These are phyloP conservation scores for Plasmodium coatneyi DNA, from an alignment of 169 alveolate genomes.

Conservation along the genomic window DNA sequence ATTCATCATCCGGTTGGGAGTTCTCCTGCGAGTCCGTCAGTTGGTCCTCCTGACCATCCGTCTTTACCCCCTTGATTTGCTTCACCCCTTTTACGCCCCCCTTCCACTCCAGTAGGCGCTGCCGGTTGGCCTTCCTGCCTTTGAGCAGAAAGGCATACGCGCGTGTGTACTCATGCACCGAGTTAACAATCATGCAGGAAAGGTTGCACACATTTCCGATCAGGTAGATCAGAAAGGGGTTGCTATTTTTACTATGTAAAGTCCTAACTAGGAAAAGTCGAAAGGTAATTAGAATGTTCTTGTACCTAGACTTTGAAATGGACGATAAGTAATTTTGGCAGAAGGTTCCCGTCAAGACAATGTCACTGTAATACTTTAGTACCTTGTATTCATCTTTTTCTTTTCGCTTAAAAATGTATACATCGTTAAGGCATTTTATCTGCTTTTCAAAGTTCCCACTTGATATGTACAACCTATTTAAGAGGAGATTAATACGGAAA, in stretches of 20 bases:
- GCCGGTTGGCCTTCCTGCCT: not conserved
- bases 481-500: slow-evolving; percentile 21
- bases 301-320: slow-evolving; percentile 43
- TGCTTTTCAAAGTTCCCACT: slow-evolving; percentile 61
- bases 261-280: slow-evolving; percentile 51
- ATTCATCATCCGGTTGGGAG: not conserved
- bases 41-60: not conserved
- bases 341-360: slow-evolving; percentile 46
- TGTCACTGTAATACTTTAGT: slow-evolving; percentile 48
- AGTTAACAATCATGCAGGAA: slow-evolving; percentile 30
- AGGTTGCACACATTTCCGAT: slow-evolving; percentile 59
- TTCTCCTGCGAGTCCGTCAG: not conserved
- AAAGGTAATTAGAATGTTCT: slow-evolving; percentile 48
- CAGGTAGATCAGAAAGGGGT: slow-evolving; percentile 49
- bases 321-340: slow-evolving; percentile 50
- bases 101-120: not conserved
- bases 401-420: slow-evolving; percentile 37
- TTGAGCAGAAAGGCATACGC: slow-evolving; percentile 60
- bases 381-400: slow-evolving; percentile 61
- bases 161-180: slow-evolving; percentile 58
- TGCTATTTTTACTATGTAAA: slow-evolving; percentile 32
- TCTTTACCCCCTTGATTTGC: not conserved
- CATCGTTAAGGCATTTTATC: slow-evolving; percentile 28
- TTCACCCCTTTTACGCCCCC: not conserved
- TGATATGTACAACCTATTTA: slow-evolving; percentile 48